These are phyloP conservation scores for Daldinia concentrica DNA, from an alignment of 495 filamentous ascomycete species.

Conservation along the genomic window DNA sequence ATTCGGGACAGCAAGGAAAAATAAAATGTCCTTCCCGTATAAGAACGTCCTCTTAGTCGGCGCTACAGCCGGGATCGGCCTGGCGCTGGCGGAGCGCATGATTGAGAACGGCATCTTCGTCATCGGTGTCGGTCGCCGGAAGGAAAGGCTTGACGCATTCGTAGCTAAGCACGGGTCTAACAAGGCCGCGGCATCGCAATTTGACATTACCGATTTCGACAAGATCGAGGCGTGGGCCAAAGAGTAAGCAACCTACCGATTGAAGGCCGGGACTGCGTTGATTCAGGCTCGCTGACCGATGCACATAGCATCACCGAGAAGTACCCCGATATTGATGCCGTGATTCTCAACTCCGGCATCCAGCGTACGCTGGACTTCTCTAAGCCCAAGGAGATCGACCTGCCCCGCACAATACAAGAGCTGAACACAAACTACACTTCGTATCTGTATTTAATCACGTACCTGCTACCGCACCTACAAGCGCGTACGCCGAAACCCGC, in stretches of 20 bases:
- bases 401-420: conserved; percentile 63
- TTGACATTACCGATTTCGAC: conserved; percentile 72
- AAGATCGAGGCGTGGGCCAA: conserved; percentile 65
- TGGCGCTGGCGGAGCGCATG: conserved; percentile 69
- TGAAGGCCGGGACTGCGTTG: background rate
- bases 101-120: conserved; percentile 68
- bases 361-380: conserved; percentile 68
- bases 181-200: conserved; percentile 60
- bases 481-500: conserved; percentile 43
- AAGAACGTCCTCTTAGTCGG: conserved; percentile 76
- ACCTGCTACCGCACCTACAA: conserved; percentile 71
- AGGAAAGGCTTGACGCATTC: conserved; percentile 71
- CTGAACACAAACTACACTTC: conserved; percentile 74
- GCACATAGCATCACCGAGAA: conserved; percentile 61
- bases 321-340: conserved; percentile 65
- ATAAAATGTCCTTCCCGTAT: conserved; percentile 67
- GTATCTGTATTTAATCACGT: conserved; percentile 66
- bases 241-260: conserved; percentile 48
- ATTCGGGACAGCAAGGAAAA: background rate
- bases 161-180: conserved; percentile 65
- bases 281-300: background rate
- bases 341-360: conserved; percentile 68
- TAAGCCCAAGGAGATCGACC: conserved; percentile 64
- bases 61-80: conserved; percentile 76
- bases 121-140: conserved; percentile 70